These are phyloP conservation scores for Leccinum subtestaceum DNA, from an alignment of 768 basidiomycete species.

Conservation along the genomic window DNA sequence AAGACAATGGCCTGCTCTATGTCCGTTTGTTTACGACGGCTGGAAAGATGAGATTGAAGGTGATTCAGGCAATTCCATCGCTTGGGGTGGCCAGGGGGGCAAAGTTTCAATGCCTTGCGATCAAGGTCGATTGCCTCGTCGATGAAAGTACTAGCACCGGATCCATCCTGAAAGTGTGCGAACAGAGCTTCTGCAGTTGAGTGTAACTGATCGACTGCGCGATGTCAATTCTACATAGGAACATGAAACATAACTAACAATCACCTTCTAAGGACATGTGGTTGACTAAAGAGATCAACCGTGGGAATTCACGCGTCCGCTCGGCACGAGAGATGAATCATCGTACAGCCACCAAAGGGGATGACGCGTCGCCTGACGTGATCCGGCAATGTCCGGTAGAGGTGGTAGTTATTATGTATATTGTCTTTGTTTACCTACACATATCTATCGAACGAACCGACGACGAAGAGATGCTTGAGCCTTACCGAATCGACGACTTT, in stretches of 20 bases:
- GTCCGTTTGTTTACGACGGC: neutral
- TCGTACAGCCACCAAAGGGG: too few relatives aligned
- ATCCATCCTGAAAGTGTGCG: neutral
- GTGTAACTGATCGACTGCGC: too few relatives aligned
- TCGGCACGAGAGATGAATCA: too few relatives aligned
- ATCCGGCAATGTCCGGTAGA: neutral
- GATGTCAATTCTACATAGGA: too few relatives aligned
- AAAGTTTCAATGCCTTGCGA: neutral
- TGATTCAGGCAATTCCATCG: neutral
- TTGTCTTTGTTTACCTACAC: neutral
- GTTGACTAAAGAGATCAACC: too few relatives aligned
- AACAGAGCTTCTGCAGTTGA: too few relatives aligned
- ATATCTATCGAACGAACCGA: too few relatives aligned
- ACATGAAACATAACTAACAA: neutral
- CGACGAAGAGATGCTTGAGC: slow-evolving; percentile 18
- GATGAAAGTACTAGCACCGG: neutral
- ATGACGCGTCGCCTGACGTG: too few relatives aligned
- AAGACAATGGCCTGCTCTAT: neutral
- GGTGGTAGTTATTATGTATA: too few relatives aligned
- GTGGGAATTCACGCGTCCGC: too few relatives aligned
- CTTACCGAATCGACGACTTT: slow-evolving; percentile 50
- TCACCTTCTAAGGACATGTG: too few relatives aligned
- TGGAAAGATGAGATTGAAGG: neutral
- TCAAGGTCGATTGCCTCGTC: neutral
- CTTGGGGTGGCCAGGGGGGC: neutral